Percentiles rank a stretch among this genome's conserved stretches.
Evolutionary conservation across 148 eudicot genomes (phyloP).

Genomic region (Rhododendron henanense): DNA sequence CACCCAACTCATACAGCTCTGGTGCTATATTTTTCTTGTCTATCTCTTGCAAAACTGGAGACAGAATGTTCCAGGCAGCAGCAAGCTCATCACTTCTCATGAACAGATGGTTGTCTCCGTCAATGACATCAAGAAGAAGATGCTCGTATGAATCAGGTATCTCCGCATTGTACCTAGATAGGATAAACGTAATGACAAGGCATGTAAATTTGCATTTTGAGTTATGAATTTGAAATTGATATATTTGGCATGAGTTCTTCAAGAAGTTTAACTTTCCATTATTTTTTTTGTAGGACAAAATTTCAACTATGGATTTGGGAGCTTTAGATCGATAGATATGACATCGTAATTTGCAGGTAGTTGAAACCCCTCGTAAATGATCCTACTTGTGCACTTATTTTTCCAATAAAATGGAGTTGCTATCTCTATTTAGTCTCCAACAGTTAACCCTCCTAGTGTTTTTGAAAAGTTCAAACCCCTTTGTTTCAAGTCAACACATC

Average conservation of each 20-base stretch:
- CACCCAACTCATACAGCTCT: constrained; percentile 26
- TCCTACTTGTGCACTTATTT: background rate
- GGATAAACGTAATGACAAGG: background rate
- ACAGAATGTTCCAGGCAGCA: constrained; percentile 31
- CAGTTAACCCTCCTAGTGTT: background rate
- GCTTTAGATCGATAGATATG: background rate
- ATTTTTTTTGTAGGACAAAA: background rate
- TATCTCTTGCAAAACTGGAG: constrained; percentile 27
- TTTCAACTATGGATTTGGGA: background rate
- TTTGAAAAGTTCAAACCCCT: background rate
- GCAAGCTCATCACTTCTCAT: constrained; percentile 43
- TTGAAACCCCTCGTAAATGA: background rate
- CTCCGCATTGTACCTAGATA: constrained; percentile 28
- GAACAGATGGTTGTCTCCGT: constrained; percentile 41
- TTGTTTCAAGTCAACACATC: too few relatives aligned
- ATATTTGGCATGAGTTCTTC: background rate
- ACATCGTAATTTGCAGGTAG: background rate
- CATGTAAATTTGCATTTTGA: background rate
- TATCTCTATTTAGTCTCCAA: background rate
- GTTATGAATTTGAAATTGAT: background rate
- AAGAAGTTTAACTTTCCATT: background rate
- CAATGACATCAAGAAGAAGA: constrained; percentile 33
- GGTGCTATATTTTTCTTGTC: constrained; percentile 29
- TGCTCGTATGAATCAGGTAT: constrained; percentile 38
- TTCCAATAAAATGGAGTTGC: background rate